Conservation (phyloP, 306 rosid genomes). For the Vigna radiata region DNA sequence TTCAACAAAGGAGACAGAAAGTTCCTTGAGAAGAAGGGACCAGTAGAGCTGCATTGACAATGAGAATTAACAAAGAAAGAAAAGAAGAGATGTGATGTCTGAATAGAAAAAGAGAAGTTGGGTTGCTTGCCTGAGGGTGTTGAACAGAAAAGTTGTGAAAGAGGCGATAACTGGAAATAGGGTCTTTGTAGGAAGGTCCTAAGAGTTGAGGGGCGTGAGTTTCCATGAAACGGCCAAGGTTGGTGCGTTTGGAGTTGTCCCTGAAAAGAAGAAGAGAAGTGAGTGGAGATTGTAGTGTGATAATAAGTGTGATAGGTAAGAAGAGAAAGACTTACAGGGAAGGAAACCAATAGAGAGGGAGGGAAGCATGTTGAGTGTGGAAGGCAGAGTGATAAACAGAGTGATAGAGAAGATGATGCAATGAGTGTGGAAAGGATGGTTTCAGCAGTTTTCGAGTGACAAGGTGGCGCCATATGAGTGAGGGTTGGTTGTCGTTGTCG, state of each 20-base stretch:
- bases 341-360: constrained; percentile 85
- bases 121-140: constrained; percentile 62
- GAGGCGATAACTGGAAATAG: constrained; percentile 69
- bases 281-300: neutral
- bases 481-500: constrained; percentile 30
- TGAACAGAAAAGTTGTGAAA: constrained; percentile 68
- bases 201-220: constrained; percentile 62
- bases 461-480: constrained; percentile 60
- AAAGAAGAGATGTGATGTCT: no score
- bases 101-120: no score
- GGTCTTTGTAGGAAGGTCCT: constrained; percentile 76
- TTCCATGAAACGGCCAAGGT: constrained; percentile 82
- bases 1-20: constrained; percentile 64
- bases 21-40: constrained; percentile 76
- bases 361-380: constrained; percentile 46
- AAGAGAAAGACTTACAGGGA: constrained; percentile 54
- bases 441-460: constrained; percentile 61
- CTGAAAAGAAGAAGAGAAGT: constrained; percentile 42
- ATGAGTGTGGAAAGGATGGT: constrained; percentile 62
- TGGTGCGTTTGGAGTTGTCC: constrained; percentile 55
- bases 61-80: neutral
- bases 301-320: neutral
- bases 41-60: constrained; percentile 65
- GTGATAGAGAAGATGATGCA: constrained; percentile 69
- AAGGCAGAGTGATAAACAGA: constrained; percentile 64